Evolutionary conservation across 2,329 filamentous ascomycete species (phyloP).

Genomic region (Chaetomiaceae sp.): DNA sequence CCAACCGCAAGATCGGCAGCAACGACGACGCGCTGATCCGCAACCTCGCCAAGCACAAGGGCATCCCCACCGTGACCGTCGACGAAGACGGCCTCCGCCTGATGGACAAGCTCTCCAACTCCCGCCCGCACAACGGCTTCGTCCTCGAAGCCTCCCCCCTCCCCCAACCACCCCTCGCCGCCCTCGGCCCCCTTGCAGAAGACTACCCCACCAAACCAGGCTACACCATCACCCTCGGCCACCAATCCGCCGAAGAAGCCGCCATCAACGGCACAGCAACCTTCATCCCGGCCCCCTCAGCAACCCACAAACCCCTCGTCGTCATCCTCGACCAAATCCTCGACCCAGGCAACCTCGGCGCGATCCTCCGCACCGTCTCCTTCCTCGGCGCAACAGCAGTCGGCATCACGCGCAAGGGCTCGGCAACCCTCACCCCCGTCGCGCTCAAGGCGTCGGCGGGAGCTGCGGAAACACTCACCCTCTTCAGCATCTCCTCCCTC

Average conservation of each 20-base stretch:
- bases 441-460: constrained; percentile 85
- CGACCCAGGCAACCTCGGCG: constrained; percentile 87
- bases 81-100: constrained; percentile 57
- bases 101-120: constrained; percentile 77
- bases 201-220: constrained; percentile 40
- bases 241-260: constrained; percentile 70
- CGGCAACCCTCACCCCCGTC: constrained; percentile 68
- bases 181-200: constrained; percentile 48
- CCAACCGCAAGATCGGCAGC: constrained; percentile 42
- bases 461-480: constrained; percentile 71
- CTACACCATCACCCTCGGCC: constrained; percentile 56
- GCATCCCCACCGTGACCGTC: constrained; percentile 55
- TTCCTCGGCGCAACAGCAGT: constrained; percentile 89
- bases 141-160: constrained; percentile 83
- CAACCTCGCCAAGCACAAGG: constrained; percentile 42
- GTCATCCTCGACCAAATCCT: constrained; percentile 71
- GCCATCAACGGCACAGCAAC: constrained; percentile 63
- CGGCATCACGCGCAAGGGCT: constrained; percentile 67
- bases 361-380: constrained; percentile 79
- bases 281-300: constrained; percentile 42
- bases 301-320: constrained; percentile 61
- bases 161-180: constrained; percentile 62
- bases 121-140: constrained; percentile 84
- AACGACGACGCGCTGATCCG: constrained; percentile 34
- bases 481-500: constrained; percentile 66